Evolutionary conservation across 208 protist genomes (phyloP).

Genomic region (Trypanosomatidae sp.): DNA sequence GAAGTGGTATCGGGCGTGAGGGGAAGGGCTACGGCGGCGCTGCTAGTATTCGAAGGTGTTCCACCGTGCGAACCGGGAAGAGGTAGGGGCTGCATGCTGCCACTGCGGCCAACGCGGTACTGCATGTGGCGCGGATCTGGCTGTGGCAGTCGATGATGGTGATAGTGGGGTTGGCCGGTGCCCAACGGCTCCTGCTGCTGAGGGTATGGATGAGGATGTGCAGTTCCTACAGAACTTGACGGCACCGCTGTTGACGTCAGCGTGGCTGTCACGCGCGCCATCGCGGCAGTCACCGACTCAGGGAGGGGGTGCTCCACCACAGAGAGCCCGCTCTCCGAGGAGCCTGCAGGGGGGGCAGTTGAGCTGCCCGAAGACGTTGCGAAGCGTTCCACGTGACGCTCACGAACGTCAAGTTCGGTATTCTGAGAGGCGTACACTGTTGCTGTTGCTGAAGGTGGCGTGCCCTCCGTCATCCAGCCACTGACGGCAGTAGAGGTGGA

Average conservation of each 20-base stretch:
- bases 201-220: slow-evolving; percentile 7
- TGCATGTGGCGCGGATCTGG: slow-evolving; percentile 19
- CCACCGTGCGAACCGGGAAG: neutral
- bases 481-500: neutral
- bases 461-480: neutral
- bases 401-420: neutral
- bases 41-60: neutral
- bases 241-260: neutral
- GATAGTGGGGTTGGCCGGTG: neutral
- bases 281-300: slow-evolving; percentile 17
- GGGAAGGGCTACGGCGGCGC: neutral
- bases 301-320: slow-evolving; percentile 18
- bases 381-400: neutral
- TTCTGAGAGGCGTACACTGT: slow-evolving; percentile 8
- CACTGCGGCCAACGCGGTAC: slow-evolving; percentile 28
- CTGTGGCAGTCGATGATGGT: slow-evolving; percentile 10
- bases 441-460: neutral
- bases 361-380: neutral
- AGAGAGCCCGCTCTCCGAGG: neutral
- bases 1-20: neutral
- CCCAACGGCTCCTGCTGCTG: neutral
- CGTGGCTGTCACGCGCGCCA: slow-evolving; percentile 7
- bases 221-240: neutral
- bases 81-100: slow-evolving; percentile 24
- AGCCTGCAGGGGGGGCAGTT: neutral